Conservation (phyloP, 2,329 filamentous ascomycete genomes). For the Thielaviopsis ethacetica region DNA sequence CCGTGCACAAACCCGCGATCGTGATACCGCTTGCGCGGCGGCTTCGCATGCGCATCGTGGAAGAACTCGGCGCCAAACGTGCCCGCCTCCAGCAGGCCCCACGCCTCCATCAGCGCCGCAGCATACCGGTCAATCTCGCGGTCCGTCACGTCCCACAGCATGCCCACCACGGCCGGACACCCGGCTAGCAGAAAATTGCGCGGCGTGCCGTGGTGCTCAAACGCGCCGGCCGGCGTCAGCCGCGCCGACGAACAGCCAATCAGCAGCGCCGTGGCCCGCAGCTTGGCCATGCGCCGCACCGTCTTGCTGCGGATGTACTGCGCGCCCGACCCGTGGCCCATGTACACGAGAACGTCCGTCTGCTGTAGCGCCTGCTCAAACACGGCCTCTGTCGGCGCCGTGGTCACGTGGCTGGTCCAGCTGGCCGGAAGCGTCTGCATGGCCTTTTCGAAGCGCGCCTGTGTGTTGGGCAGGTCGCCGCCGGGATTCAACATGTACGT, state of each 20-base stretch:
- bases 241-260: constrained; percentile 89
- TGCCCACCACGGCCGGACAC: constrained; percentile 73
- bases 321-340: constrained; percentile 86
- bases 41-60: constrained; percentile 63
- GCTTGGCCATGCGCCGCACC: constrained; percentile 61
- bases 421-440: constrained; percentile 38
- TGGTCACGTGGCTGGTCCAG: constrained; percentile 56
- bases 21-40: constrained; percentile 54
- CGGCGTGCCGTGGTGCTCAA: constrained; percentile 80
- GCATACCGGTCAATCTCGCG: constrained; percentile 93
- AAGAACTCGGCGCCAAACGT: constrained; percentile 29
- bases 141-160: constrained; percentile 95
- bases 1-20: constrained; percentile 18
- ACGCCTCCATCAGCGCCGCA: constrained; percentile 60
- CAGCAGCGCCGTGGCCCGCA: constrained; percentile 62
- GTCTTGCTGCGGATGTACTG: constrained; percentile 84
- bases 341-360: constrained; percentile 71
- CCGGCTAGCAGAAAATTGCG: constrained; percentile 86
- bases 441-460: constrained; percentile 50
- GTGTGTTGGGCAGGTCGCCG: constrained; percentile 66
- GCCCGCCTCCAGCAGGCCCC: constrained; percentile 53
- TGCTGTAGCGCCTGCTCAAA: constrained; percentile 51
- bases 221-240: constrained; percentile 50
- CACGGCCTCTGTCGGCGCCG: constrained; percentile 57
- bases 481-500: constrained; percentile 83